Percentiles rank a stretch among this genome's conserved stretches.
Conservation (phyloP, 805 yeast genomes). For the Saccharomycopsis synnaedendra region DNA sequence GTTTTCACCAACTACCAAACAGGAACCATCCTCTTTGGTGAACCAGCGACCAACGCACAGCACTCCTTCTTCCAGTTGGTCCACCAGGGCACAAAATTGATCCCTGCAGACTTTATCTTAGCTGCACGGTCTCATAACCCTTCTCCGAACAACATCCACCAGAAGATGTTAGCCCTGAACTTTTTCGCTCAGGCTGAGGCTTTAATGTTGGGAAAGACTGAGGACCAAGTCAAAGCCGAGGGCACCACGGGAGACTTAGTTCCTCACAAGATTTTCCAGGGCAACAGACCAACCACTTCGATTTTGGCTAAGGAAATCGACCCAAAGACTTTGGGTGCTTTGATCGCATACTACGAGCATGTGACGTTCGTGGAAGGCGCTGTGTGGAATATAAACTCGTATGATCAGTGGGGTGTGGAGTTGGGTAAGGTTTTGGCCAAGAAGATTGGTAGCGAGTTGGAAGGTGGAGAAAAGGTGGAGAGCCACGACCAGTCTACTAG, state of each 20-base stretch:
- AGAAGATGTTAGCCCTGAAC: constrained; percentile 97
- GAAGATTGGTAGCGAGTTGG: constrained; percentile 85
- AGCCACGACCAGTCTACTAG: constrained; percentile 87
- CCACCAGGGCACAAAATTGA: constrained; percentile 97
- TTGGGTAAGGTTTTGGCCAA: constrained; percentile 97
- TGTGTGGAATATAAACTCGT: constrained; percentile 97
- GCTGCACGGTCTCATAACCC: constrained; percentile 99
- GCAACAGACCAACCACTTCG: constrained; percentile 98
- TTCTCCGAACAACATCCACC: constrained; percentile 86
- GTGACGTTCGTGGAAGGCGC: constrained; percentile 98
- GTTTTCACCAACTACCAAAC: constrained; percentile 90
- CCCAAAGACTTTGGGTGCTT: constrained; percentile 91
- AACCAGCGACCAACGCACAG: constrained; percentile 98
- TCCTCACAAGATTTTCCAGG: constrained; percentile 94
- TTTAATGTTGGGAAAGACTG: constrained; percentile 89
- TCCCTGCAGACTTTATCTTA: constrained; percentile 92
- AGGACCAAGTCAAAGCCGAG: constrained; percentile 73
- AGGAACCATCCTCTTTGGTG: constrained; percentile 93
- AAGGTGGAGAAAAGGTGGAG: constrained; percentile 40
- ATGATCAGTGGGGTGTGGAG: constrained; percentile 99
- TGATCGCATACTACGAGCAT: constrained; percentile 97
- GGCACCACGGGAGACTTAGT: constrained; percentile 79
- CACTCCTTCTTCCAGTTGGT: constrained; percentile 99
- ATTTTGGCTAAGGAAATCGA: constrained; percentile 92
- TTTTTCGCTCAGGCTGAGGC: constrained; percentile 98